Evolutionary conservation across 345 rosid genomes (phyloP), one percentile per base, ranked within the genome.

Genomic region (Salix brachista): DNA sequence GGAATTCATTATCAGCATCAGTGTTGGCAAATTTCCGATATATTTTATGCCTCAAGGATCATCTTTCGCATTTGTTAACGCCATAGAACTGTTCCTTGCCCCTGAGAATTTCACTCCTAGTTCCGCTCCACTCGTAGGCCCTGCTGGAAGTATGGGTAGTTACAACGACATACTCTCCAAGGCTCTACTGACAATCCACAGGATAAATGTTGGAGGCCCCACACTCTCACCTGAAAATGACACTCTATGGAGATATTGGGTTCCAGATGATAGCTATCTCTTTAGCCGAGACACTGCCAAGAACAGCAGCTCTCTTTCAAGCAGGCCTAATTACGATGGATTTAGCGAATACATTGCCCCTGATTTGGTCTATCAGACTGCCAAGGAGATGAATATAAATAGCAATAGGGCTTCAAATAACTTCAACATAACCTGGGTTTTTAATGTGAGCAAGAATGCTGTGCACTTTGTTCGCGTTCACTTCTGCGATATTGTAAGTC

Each of bases 1-100:
- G 64, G 79, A 80, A 44, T 80, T 65, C 65, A 32, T 71, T 12
- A 48, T 80, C 17, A 21, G 13, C 25, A 46, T 75, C 64, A 21
- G 21, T 65, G 1, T 2, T 26, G 79, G 73, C 18, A 65, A 42
- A 21, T 66, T 80, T 37, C 9, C 1, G 1, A 70, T 91, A 76
- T 66, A 5, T 12, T 90, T 89, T 72, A 12, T 7, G 4, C 96
- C 94, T 2, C 32, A 41, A 18, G 79, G 0, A 3, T 75, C 83
- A 4, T 89, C 92, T 25, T 74, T 91, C 0, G 88, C 97, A 5
- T 77, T 88, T 69, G 69, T 89, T n/a, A 93, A 87, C 61, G 98
- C 97, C 70, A 84, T 91, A 1, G 95, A 90, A 76, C 87, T 84
- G 69, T 89, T 93, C 76, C 78, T 58, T 14, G 83, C 80, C 21